Base-by-base conservation (phyloP, 257 asterid species). In the Solanum tacnaense region DNA sequence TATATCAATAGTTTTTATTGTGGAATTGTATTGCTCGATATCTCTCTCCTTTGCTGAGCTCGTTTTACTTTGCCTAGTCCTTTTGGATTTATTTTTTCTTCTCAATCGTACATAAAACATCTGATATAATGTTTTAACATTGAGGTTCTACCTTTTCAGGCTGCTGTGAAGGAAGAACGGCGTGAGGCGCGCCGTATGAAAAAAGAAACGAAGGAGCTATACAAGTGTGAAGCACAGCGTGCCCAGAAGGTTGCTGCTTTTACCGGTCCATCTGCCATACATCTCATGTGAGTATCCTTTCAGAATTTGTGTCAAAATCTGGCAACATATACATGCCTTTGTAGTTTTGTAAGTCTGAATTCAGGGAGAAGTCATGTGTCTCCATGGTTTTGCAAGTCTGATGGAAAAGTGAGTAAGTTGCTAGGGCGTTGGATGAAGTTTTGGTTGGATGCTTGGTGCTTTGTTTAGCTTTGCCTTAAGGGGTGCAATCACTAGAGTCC, bases 201-300 rank as follows among this genome's bases (percentile, higher is more conserved):
- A 89, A 97, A 96, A 81, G 99, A 94, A 88, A 91, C 86, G 86
- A 97, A 93, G 91, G 98, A 49, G 87, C 91, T 94, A 21, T 97
- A 95, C 90, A 96, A 94, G 89, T 90, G 88, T 34, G 99, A 97
- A 90, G 92, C 94, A 84, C 95, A 93, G 68, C 98, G 71, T 52
- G 99, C 99, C 79, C 99, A 96, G 91, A 97, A 92, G 88, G 97
- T 96, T 27, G 99, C 99, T 88, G 99, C 99, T 86, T 89, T 92
- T 89, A 91, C 98, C 36, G 96, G 98, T 35, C 99, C 99, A 91
- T 94, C 99, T 38, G 88, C 98, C 31, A 93, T 95, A 87, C 99
- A 93, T 94, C 94, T 97, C 86, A 93, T 94, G 99, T 97, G 89
- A 94, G 91, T 72, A 68, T 87, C 23, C 58, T 46, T 82, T 83